phyloP scores from a whole-genome alignment of 2,329 filamentous ascomycete species.

The Leptographium galeiforme region DNA sequence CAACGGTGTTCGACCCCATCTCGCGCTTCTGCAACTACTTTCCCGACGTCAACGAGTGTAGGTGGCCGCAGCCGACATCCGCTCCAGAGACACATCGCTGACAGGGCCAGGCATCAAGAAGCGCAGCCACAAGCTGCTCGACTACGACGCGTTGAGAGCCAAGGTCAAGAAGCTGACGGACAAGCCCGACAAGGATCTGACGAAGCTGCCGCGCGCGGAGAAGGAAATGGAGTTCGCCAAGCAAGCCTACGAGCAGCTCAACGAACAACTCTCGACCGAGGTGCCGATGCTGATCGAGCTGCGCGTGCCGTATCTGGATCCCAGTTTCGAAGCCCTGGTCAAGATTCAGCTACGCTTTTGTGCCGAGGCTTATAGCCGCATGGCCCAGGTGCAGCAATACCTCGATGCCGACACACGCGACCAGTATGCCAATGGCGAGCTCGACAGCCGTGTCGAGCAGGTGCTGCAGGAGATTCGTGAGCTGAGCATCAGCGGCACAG shows the following conservation, averaged over 20 bases:
- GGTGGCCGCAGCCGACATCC: constrained; percentile 14
- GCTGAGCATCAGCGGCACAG: constrained; percentile 73
- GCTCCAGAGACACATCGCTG: neutral
- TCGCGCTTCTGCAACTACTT: constrained; percentile 96
- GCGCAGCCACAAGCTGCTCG: constrained; percentile 92
- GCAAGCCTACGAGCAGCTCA: constrained; percentile 87
- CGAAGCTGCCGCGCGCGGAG: constrained; percentile 88
- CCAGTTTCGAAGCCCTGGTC: constrained; percentile 91
- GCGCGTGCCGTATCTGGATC: constrained; percentile 91
- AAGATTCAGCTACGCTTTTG: constrained; percentile 98
- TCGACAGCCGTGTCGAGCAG: constrained; percentile 86
- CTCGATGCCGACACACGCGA: constrained; percentile 90
- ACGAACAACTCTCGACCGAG: constrained; percentile 88
- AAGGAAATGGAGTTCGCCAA: constrained; percentile 94
- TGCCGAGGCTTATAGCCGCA: constrained; percentile 89
- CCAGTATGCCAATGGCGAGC: constrained; percentile 84
- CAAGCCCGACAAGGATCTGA: constrained; percentile 97
- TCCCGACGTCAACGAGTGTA: constrained; percentile 95
- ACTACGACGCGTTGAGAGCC: constrained; percentile 90
- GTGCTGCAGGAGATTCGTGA: constrained; percentile 95
- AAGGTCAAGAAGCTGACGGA: constrained; percentile 96
- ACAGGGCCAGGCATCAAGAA: constrained; percentile 69
- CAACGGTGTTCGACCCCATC: constrained; percentile 91
- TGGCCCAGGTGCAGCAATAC: constrained; percentile 99
- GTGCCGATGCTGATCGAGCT: constrained; percentile 92